Percentiles rank a stretch among this genome's conserved stretches.
phyloP scores from a whole-genome alignment of 2,329 filamentous ascomycete species.

The Tolypocladium tundrense region DNA sequence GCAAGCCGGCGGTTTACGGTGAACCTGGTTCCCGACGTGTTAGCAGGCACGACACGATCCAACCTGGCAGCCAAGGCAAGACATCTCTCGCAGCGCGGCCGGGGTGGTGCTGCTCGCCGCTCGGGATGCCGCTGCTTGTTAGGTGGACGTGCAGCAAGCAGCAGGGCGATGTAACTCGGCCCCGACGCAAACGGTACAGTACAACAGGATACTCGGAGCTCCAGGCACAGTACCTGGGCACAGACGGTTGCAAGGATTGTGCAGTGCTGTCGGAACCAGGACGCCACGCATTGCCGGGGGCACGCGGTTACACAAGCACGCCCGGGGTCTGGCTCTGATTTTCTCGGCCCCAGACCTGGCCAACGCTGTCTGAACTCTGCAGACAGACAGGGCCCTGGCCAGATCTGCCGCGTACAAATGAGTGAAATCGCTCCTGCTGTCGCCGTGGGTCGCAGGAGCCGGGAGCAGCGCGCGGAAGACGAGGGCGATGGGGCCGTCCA shows the following conservation, averaged over 20 bases:
- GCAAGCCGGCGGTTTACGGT: neutral
- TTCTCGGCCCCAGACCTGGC: slow-evolving; percentile 3
- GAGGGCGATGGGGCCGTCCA: neutral
- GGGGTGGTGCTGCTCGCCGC: slow-evolving; percentile 3
- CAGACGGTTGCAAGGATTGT: slow-evolving; percentile 9
- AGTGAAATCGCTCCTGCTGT: neutral
- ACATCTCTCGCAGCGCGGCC: slow-evolving; percentile 6
- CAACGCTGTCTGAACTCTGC: slow-evolving; percentile 1
- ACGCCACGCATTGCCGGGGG: slow-evolving; percentile 13
- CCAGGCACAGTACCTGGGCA: slow-evolving; percentile 9
- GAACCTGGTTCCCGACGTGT: slow-evolving; percentile 3
- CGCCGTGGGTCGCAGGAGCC: neutral
- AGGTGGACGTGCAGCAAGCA: slow-evolving; percentile 8
- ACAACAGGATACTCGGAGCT: slow-evolving; percentile 10
- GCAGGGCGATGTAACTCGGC: slow-evolving; percentile 6
- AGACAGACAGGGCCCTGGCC: neutral
- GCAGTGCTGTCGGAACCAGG: slow-evolving; percentile 12
- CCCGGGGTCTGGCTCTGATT: slow-evolving; percentile 5
- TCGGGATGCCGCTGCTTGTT: slow-evolving; percentile 9
- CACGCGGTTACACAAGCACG: slow-evolving; percentile 9
- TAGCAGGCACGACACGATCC: slow-evolving; percentile 1
- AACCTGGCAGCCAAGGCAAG: slow-evolving; percentile 5
- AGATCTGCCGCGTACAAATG: neutral
- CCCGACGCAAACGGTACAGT: slow-evolving; percentile 10
- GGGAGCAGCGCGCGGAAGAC: neutral